Evolutionary conservation across 176 grass and related monocot genomes (phyloP).

Genomic region (Rhynchospora breviuscula): DNA sequence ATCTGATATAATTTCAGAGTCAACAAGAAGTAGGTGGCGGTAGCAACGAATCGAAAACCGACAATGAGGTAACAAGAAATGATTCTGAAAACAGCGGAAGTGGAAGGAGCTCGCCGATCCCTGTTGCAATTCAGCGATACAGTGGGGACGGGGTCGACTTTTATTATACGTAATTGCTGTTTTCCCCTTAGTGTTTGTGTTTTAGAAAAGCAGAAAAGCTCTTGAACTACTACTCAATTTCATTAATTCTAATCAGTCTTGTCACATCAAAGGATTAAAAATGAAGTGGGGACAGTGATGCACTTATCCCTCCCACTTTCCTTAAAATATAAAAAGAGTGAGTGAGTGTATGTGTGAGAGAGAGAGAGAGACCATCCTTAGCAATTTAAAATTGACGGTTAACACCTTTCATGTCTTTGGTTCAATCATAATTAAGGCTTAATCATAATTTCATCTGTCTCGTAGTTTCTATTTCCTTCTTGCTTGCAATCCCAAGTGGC

Average conservation of each 20-base stretch:
- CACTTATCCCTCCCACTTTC: neutral
- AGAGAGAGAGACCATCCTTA: neutral
- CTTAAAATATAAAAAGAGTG: neutral
- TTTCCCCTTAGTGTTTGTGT: neutral
- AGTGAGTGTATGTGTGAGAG: neutral
- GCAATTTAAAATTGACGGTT: neutral
- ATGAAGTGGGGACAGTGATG: neutral
- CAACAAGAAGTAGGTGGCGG: slow-evolving; percentile 22
- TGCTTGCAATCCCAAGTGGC: neutral
- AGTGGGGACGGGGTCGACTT: slow-evolving; percentile 36
- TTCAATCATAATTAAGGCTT: neutral
- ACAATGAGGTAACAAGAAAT: slow-evolving; percentile 11
- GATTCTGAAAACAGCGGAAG: slow-evolving; percentile 11
- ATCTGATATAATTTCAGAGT: slow-evolving; percentile 3
- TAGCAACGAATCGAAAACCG: slow-evolving; percentile 29
- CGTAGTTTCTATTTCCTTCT: neutral
- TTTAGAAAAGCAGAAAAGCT: neutral
- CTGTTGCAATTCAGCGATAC: slow-evolving; percentile 32
- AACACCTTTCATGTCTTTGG: neutral
- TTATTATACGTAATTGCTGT: slow-evolving; percentile 75
- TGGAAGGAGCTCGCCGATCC: slow-evolving; percentile 63
- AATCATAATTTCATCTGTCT: neutral
- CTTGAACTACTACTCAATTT: neutral
- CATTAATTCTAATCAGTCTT: neutral
- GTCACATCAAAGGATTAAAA: neutral